A percentile compares a stretch with the other conserved stretches of the same genome.
phyloP scores from a whole-genome alignment of 345 rosid genomes.

The Jatropha curcas region DNA sequence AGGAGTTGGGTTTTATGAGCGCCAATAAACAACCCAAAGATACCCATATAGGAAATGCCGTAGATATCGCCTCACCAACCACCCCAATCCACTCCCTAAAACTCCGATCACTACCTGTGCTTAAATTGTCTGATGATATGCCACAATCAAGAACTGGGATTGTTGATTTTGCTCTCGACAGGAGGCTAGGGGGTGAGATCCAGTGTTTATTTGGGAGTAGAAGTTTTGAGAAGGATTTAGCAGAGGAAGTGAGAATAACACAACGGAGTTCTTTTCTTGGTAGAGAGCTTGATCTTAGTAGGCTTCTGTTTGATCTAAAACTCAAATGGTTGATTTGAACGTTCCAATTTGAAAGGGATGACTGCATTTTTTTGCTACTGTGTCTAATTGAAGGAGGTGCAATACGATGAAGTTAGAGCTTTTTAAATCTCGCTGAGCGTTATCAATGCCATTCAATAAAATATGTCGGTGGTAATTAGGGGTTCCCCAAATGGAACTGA shows the following conservation, averaged over 20 bases:
- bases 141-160: constrained; percentile 41
- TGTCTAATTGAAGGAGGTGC: no score
- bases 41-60: constrained; percentile 88
- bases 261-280: not conserved
- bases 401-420: no score
- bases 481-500: no score
- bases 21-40: constrained; percentile 77
- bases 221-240: constrained; percentile 6
- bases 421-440: no score
- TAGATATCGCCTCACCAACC: constrained; percentile 62
- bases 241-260: not conserved
- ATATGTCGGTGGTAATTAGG: no score
- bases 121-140: constrained; percentile 50
- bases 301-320: not conserved
- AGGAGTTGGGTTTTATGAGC: constrained; percentile 58
- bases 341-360: not conserved
- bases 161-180: not conserved
- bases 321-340: not conserved
- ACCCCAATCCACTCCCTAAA: constrained; percentile 65
- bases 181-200: not conserved
- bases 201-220: not conserved
- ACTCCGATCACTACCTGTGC: constrained; percentile 29
- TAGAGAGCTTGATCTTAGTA: not conserved
- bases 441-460: no score
- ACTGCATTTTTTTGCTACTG: constrained; percentile 8